A percentile compares a stretch with the other conserved stretches of the same genome.
Evolutionary conservation across 495 filamentous ascomycete genomes (phyloP).

Genomic region (Penicillium goetzii): DNA sequence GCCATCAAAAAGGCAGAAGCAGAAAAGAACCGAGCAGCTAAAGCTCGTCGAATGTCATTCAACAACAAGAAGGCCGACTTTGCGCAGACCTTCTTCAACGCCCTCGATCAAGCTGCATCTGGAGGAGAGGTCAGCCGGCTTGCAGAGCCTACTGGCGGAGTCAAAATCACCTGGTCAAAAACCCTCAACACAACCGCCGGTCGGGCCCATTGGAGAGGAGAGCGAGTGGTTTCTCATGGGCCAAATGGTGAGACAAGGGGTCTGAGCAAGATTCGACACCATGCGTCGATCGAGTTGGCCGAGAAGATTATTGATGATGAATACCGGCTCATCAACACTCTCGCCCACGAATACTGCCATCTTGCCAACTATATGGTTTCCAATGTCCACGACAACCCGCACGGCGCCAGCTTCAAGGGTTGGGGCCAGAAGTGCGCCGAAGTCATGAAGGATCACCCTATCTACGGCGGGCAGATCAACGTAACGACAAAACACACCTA

Average conservation of each 20-base stretch:
- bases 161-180: constrained; percentile 81
- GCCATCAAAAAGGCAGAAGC: constrained; percentile 48
- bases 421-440: constrained; percentile 60
- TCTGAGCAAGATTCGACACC: constrained; percentile 51
- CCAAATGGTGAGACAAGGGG: constrained; percentile 16
- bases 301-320: constrained; percentile 81
- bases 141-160: constrained; percentile 69
- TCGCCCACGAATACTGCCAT: constrained; percentile 97
- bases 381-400: constrained; percentile 67
- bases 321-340: constrained; percentile 77
- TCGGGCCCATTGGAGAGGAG: constrained; percentile 77
- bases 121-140: constrained; percentile 62
- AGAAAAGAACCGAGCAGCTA: constrained; percentile 47
- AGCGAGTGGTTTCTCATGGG: constrained; percentile 45
- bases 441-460: constrained; percentile 45
- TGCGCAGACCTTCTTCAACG: constrained; percentile 68
- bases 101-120: constrained; percentile 72
- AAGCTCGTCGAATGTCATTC: constrained; percentile 63
- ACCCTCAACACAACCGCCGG: constrained; percentile 87
- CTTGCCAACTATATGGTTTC: constrained; percentile 84
- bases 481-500: constrained; percentile 90
- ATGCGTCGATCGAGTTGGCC: constrained; percentile 83
- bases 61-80: constrained; percentile 65
- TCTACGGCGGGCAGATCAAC: constrained; percentile 58
- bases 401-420: constrained; percentile 80